Evolutionary conservation across 2,329 filamentous ascomycete species (phyloP), one percentile per base, ranked within the genome.

Genomic region (Neophaeococcomyces mojaviensis): DNA sequence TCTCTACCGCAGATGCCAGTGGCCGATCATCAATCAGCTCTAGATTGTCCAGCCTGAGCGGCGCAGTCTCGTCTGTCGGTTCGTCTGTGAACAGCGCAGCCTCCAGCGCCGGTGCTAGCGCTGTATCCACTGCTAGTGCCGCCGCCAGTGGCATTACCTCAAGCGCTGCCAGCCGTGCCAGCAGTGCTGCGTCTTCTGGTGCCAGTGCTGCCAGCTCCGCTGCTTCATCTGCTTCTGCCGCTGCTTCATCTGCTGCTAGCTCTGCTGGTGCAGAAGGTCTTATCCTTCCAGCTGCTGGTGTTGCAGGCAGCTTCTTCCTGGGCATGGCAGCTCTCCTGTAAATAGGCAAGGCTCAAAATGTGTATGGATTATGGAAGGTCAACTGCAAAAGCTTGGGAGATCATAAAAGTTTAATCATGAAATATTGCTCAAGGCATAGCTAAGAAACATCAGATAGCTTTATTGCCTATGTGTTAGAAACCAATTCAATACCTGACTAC

Each of bases 261-360:
- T 10, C 16, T 18, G 39, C 12, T 18, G 39, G n/a, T 4, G 43
- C 43, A 10, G 26, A 20, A 20, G 9, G 18, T 9, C 13, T 46
- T 20, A 35, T 18, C 3, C 16, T 39, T 4, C 43, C 43, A 31
- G 43, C 43, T 33, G 43, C 18, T 24, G 43, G 43, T 39, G 43
- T 39, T 16, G 26, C 20, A 20, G 43, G 43, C 32, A 34, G 35
- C 36, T 39, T 39, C 26, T 24, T 46, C 34, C 26, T 46, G 26
- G 43, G 43, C 4, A n/a, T 46, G 22, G 43, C 43, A 16, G 35
- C 16, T 20, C 39, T 39, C 26, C 39, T 46, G 43, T 46, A 39
- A 38, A 32, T 28, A 28, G n/a, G n/a, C 19, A 24, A 28, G 4
- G 13, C 3, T 24, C 19, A n/a, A 24, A 39, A 19, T 20, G 8